phyloP scores from a whole-genome alignment of 75 land plant species.

The Cunninghamia lanceolata region DNA sequence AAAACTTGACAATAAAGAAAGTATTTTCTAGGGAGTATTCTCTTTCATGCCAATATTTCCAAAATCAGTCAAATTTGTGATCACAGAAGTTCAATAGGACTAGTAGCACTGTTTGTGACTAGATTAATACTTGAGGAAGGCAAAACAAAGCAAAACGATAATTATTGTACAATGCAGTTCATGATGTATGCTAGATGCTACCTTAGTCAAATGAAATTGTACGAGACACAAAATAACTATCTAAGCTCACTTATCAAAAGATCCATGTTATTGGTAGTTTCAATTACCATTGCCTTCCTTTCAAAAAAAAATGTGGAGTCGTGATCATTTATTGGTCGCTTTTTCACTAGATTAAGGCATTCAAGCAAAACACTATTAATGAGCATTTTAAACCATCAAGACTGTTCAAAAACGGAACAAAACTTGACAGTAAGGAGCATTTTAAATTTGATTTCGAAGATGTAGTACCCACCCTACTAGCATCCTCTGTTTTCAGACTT shows the following conservation, averaged over 20 bases:
- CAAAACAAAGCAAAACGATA: not conserved
- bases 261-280: not conserved
- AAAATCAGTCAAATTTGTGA: too few species aligned
- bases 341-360: not conserved
- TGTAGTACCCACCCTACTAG: too few species aligned
- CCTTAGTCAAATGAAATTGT: not conserved
- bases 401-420: not conserved
- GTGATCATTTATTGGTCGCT: not conserved
- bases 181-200: not conserved
- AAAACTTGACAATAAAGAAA: too few species aligned
- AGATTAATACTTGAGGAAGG: not conserved
- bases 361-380: not conserved
- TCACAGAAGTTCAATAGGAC: too few species aligned
- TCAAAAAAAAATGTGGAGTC: not conserved
- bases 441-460: not conserved
- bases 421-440: not conserved
- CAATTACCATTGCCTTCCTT: not conserved
- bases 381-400: not conserved
- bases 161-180: not conserved
- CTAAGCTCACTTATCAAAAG: not conserved
- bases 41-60: too few species aligned
- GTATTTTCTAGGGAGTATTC: too few species aligned
- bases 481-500: too few species aligned
- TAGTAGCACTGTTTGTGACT: not conserved
- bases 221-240: not conserved